phyloP scores from a whole-genome alignment of 2,329 filamentous ascomycete genomes.

The Diplodia mutila region DNA sequence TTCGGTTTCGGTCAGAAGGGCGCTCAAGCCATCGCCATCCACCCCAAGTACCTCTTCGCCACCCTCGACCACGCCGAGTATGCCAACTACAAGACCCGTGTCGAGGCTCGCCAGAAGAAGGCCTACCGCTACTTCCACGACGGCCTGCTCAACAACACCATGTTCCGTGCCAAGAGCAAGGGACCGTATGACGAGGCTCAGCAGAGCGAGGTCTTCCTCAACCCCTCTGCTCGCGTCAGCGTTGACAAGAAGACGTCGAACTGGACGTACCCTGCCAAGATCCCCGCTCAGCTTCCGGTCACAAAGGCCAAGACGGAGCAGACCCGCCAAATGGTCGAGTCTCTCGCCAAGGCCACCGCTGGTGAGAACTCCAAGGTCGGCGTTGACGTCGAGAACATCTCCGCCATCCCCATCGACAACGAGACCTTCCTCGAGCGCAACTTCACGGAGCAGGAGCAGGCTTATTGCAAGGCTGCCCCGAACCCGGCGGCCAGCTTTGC shows the following conservation, averaged over 20 bases:
- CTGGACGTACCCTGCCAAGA: slow-evolving; percentile 67
- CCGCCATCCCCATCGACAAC: slow-evolving; percentile 88
- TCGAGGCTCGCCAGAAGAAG: slow-evolving; percentile 94
- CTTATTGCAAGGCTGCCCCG: slow-evolving; percentile 80
- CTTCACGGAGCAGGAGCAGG: slow-evolving; percentile 82
- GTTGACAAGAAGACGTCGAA: slow-evolving; percentile 84
- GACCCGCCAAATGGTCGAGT: slow-evolving; percentile 76
- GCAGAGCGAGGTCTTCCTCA: slow-evolving; percentile 86
- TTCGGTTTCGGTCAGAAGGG: slow-evolving; percentile 99
- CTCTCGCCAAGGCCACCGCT: slow-evolving; percentile 68
- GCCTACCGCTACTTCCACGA: slow-evolving; percentile 99
- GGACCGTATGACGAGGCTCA: slow-evolving; percentile 88
- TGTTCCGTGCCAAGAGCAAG: slow-evolving; percentile 94
- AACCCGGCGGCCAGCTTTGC: slow-evolving; percentile 89
- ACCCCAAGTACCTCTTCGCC: slow-evolving; percentile 93
- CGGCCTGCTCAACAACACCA: slow-evolving; percentile 93
- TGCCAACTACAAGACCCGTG: slow-evolving; percentile 80
- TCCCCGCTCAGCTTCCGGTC: slow-evolving; percentile 62
- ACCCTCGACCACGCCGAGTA: slow-evolving; percentile 88
- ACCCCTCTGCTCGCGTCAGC: slow-evolving; percentile 85
- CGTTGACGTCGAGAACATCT: slow-evolving; percentile 89
- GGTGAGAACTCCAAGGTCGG: slow-evolving; percentile 74
- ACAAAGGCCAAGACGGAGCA: slow-evolving; percentile 63
- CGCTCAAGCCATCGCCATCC: slow-evolving; percentile 93
- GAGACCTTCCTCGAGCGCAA: slow-evolving; percentile 94